Conservation (phyloP, 208 protist species). For the Leishmania tarentolae region DNA sequence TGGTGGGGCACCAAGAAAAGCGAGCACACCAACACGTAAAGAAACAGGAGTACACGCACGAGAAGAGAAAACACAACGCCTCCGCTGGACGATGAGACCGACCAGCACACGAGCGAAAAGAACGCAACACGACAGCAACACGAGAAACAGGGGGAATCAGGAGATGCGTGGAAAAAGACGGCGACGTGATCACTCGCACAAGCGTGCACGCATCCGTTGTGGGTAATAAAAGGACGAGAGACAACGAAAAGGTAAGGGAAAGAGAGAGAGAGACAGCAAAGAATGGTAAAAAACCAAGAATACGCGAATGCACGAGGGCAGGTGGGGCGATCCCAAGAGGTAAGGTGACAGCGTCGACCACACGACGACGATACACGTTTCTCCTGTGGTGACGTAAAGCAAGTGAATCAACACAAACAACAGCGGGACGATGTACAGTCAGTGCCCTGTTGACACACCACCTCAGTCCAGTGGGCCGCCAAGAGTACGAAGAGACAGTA, state of each 20-base stretch:
- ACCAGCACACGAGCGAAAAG: background rate
- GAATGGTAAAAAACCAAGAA: background rate
- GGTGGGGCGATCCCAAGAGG: background rate
- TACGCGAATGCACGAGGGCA: background rate
- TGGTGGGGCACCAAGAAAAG: background rate
- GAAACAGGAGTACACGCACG: background rate
- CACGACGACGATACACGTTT: background rate
- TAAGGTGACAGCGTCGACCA: background rate
- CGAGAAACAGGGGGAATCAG: background rate
- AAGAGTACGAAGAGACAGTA: background rate
- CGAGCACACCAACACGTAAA: background rate
- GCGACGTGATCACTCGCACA: background rate
- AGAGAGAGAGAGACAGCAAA: background rate
- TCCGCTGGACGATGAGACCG: background rate
- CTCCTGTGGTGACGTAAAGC: background rate
- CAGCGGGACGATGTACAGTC: background rate
- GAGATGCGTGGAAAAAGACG: background rate
- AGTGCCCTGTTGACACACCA: no score
- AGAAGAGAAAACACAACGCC: background rate
- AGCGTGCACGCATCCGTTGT: background rate
- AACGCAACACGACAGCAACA: background rate
- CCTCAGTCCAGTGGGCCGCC: no score
- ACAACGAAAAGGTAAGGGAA: background rate
- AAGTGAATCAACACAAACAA: background rate
- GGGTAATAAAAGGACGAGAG: no score